Conservation (phyloP, 2,329 filamentous ascomycete species). For the Aspergillus persii region DNA sequence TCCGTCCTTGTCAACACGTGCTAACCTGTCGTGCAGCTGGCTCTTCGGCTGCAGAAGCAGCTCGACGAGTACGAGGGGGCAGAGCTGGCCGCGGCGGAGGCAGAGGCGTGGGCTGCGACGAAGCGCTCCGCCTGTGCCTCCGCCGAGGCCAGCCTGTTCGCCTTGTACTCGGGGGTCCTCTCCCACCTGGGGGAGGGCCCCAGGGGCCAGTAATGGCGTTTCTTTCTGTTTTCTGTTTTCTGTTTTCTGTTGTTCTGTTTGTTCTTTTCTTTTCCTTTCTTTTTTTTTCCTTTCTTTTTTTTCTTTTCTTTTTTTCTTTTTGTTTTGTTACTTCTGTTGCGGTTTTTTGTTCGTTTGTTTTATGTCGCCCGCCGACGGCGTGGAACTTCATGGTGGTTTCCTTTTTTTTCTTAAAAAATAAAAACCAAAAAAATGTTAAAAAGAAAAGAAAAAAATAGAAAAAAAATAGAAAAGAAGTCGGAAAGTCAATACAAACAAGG, state of each 20-base stretch:
- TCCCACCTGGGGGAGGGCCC: slow-evolving; percentile 12
- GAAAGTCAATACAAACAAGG: background rate
- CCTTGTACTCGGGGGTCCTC: slow-evolving; percentile 8
- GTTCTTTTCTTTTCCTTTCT: background rate
- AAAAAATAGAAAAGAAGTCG: background rate
- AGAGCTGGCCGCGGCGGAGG: slow-evolving; percentile 12
- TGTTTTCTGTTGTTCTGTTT: background rate
- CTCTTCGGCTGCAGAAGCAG: slow-evolving; percentile 16
- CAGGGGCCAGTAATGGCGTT: background rate
- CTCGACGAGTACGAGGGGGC: slow-evolving; percentile 12
- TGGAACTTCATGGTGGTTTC: background rate
- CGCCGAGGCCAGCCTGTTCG: slow-evolving; percentile 8
- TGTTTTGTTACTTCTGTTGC: background rate
- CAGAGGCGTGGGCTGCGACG: slow-evolving; percentile 5
- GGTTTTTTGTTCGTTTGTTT: background rate
- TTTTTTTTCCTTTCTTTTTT: background rate
- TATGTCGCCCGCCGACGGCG: background rate
- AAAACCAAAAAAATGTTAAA: background rate
- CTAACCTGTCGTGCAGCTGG: slow-evolving; percentile 8
- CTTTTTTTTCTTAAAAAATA: background rate
- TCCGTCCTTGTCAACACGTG: background rate
- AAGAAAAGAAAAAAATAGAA: slow-evolving; percentile 1
- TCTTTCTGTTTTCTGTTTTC: background rate
- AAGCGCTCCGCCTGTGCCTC: slow-evolving; percentile 9
- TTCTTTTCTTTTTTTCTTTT: background rate